Evolutionary conservation across 1,284 basidiomycete species (phyloP).

Genomic region (Ceratorhiza oryzae-sativae): DNA sequence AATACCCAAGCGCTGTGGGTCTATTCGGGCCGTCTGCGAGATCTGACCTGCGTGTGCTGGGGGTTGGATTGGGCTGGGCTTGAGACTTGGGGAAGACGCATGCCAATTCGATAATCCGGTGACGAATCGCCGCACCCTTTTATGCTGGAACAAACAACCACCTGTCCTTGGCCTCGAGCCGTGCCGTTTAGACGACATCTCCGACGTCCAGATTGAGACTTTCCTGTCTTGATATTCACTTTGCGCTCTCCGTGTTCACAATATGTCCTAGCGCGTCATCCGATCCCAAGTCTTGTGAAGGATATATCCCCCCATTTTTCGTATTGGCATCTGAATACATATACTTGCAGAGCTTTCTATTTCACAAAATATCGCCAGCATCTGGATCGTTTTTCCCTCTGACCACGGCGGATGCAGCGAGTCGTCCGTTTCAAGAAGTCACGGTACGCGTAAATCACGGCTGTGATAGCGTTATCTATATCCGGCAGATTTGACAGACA

Average conservation of each 20-base stretch:
- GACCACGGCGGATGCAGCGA: too few relatives aligned
- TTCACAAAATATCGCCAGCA: background rate
- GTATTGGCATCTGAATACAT: background rate
- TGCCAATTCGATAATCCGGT: conserved; percentile 2
- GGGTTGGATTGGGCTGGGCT: background rate
- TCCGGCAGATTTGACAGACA: background rate
- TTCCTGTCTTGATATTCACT: background rate
- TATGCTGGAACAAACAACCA: conserved; percentile 4
- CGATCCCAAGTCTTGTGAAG: background rate
- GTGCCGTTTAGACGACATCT: background rate
- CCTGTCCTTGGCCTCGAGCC: background rate
- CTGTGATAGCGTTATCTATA: background rate
- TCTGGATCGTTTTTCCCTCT: background rate
- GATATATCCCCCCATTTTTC: too few relatives aligned
- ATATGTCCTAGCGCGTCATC: background rate
- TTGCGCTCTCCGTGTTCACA: background rate
- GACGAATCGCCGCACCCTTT: conserved; percentile 2
- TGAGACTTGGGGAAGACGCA: background rate
- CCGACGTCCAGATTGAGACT: background rate
- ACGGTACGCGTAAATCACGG: background rate
- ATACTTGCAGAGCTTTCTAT: background rate
- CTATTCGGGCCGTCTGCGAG: background rate
- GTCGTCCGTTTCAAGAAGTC: background rate
- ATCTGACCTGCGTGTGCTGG: background rate
- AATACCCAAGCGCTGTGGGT: background rate